Evolutionary conservation across 768 basidiomycete genomes (phyloP).

Genomic region (Phylloporus rhodoxanthus): DNA sequence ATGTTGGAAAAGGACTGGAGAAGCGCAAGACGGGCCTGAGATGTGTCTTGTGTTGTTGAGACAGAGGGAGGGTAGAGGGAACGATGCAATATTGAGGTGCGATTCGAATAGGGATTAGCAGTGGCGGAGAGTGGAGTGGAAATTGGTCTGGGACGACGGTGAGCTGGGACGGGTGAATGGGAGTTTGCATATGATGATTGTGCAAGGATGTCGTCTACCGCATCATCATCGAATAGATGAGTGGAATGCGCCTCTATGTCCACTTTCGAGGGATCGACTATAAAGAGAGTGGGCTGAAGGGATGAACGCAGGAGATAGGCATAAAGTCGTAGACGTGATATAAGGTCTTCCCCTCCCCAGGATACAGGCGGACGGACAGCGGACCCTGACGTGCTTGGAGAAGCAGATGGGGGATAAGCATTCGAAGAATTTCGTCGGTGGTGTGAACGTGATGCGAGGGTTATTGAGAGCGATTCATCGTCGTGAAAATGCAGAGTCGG

Average conservation of each 20-base stretch:
- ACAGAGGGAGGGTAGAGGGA: conserved; percentile 56
- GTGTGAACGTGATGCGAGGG: conserved; percentile 37
- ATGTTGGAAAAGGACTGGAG: conserved; percentile 94
- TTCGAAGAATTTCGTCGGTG: conserved; percentile 35
- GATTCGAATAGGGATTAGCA: conserved; percentile 53
- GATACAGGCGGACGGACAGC: conserved; percentile 41
- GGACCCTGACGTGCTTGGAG: conserved; percentile 40
- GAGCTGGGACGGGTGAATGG: conserved; percentile 78
- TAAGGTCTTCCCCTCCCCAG: conserved; percentile 86
- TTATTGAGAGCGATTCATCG: conserved; percentile 84
- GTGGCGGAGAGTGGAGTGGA: conserved; percentile 33
- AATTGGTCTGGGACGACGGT: conserved; percentile 68
- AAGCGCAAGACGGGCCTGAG: conserved; percentile 74
- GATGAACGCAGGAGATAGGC: conserved; percentile 80
- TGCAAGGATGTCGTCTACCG: conserved; percentile 80
- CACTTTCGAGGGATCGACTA: conserved; percentile 88
- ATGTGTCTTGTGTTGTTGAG: conserved; percentile 45
- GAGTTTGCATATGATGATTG: conserved; percentile 73
- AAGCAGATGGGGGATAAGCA: conserved; percentile 59
- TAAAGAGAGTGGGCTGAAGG: conserved; percentile 78
- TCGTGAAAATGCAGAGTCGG: conserved; percentile 95
- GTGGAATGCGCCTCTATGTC: conserved; percentile 91
- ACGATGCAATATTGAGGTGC: conserved; percentile 75
- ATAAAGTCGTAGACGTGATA: conserved; percentile 69
- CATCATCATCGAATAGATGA: conserved; percentile 78